Percentiles rank a stretch among this genome's conserved stretches.
Evolutionary conservation across 1,284 basidiomycete genomes (phyloP).

Genomic region (Vanrija humicola): DNA sequence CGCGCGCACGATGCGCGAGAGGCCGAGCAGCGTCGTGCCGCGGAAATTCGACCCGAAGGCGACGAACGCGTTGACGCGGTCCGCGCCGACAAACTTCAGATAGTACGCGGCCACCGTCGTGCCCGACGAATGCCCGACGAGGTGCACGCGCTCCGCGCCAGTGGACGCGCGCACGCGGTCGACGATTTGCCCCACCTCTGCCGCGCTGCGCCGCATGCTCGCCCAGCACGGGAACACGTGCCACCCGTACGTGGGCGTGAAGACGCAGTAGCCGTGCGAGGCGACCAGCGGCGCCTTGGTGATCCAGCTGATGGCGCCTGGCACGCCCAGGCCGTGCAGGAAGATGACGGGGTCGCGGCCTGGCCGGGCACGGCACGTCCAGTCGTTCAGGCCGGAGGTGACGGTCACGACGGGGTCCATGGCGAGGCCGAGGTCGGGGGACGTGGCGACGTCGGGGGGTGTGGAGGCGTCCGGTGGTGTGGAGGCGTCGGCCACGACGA

Average conservation of each 20-base stretch:
- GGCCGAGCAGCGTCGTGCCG: background rate
- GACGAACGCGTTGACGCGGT: background rate
- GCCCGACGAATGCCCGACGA: background rate
- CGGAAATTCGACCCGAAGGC: background rate
- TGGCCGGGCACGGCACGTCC: background rate
- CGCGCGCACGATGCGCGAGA: background rate
- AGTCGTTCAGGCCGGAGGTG: slow-evolving; percentile 3
- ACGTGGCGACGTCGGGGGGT: too few relatives aligned
- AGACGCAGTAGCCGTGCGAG: background rate
- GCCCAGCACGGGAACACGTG: background rate
- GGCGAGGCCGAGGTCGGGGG: too few relatives aligned
- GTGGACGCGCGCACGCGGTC: background rate
- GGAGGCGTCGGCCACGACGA: too few relatives aligned
- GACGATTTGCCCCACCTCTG: background rate
- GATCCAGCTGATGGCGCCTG: background rate
- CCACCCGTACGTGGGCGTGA: background rate
- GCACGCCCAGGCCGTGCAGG: slow-evolving; percentile 1
- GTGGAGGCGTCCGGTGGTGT: too few relatives aligned
- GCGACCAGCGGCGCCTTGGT: background rate
- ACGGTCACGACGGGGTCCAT: too few relatives aligned
- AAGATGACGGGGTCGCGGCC: slow-evolving; percentile 1
- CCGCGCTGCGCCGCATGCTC: background rate
- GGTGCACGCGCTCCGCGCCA: background rate
- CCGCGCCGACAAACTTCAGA: slow-evolving; percentile 3
- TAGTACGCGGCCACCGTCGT: background rate